phyloP scores from a whole-genome alignment of 495 filamentous ascomycete species.

The Tuber brumale region DNA sequence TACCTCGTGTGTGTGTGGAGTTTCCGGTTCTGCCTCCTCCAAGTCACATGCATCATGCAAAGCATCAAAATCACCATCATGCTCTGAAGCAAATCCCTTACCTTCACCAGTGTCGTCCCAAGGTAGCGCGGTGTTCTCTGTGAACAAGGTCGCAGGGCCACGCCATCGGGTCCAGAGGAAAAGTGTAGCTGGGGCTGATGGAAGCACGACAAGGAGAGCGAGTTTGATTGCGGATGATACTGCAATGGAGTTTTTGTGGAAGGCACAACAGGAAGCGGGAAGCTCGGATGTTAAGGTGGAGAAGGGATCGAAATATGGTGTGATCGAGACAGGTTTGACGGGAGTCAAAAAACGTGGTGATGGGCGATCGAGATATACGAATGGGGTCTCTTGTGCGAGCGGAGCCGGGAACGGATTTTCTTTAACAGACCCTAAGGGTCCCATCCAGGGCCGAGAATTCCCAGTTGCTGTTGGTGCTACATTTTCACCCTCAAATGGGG shows the following conservation, averaged over 20 bases:
- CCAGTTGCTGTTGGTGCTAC: not conserved
- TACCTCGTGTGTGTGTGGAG: slow-evolving; percentile 32
- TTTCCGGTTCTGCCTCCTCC: not conserved
- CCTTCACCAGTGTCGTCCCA: not conserved
- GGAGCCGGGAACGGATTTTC: not conserved
- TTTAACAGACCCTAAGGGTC: not conserved
- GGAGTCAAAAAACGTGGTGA: not conserved
- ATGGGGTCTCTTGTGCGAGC: not conserved
- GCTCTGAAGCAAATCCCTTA: not conserved
- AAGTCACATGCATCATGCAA: not conserved
- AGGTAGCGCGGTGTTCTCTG: not conserved
- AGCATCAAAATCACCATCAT: not conserved
- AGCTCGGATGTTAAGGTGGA: slow-evolving; percentile 26
- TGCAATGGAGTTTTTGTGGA: slow-evolving; percentile 24
- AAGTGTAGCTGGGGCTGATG: slow-evolving; percentile 1
- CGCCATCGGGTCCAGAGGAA: slow-evolving; percentile 16
- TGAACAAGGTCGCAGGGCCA: not conserved
- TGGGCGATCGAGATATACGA: not conserved
- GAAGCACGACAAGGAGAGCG: slow-evolving; percentile 19
- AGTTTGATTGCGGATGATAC: slow-evolving; percentile 26
- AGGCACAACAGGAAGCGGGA: slow-evolving; percentile 19
- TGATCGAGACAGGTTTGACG: not conserved
- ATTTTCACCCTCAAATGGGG: slow-evolving; percentile 7
- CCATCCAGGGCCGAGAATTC: not conserved
- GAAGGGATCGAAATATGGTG: not conserved